Percentiles rank a stretch among this genome's conserved stretches.
These are phyloP conservation scores for Halophytophthora polymorphica DNA, from an alignment of 352 stramenopile species.

Conservation along the genomic window DNA sequence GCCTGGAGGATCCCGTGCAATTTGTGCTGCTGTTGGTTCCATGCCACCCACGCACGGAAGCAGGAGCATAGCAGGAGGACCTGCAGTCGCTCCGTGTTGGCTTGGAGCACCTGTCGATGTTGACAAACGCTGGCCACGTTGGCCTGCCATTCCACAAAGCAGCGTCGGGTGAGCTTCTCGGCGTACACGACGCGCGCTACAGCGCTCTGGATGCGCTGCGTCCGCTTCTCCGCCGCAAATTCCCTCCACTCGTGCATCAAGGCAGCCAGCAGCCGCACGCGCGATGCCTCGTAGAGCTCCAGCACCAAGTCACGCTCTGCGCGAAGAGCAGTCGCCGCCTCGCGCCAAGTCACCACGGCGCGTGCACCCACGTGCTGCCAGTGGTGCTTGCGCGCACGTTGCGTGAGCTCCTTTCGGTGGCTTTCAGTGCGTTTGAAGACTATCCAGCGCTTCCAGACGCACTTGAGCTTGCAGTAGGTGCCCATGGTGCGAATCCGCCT, in stretches of 20 bases:
- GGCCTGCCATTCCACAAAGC: slow-evolving; percentile 24
- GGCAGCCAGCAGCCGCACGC: slow-evolving; percentile 21
- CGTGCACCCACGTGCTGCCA: background rate
- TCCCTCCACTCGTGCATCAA: slow-evolving; percentile 28
- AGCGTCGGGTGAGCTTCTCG: slow-evolving; percentile 5
- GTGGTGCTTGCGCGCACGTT: background rate
- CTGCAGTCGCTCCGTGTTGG: slow-evolving; percentile 56
- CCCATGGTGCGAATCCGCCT: slow-evolving; percentile 12
- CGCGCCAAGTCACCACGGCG: slow-evolving; percentile 12
- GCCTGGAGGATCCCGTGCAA: slow-evolving; percentile 18
- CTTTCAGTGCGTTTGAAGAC: slow-evolving; percentile 3
- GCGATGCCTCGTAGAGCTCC: slow-evolving; percentile 26
- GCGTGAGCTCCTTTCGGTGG: background rate
- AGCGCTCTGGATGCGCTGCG: slow-evolving; percentile 19
- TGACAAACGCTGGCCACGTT: slow-evolving; percentile 15
- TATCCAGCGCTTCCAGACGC: slow-evolving; percentile 12
- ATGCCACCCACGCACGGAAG: slow-evolving; percentile 50
- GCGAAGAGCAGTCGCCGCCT: slow-evolving; percentile 2
- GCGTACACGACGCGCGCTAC: slow-evolving; percentile 22
- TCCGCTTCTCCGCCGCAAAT: slow-evolving; percentile 17
- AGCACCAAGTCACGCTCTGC: slow-evolving; percentile 19
- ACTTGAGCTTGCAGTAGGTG: slow-evolving; percentile 4
- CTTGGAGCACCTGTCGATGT: slow-evolving; percentile 39
- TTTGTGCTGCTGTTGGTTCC: slow-evolving; percentile 28
- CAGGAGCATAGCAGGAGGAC: slow-evolving; percentile 53